These are phyloP conservation scores for Tubosaeta sp. DNA, from an alignment of 768 basidiomycete genomes.

Conservation along the genomic window DNA sequence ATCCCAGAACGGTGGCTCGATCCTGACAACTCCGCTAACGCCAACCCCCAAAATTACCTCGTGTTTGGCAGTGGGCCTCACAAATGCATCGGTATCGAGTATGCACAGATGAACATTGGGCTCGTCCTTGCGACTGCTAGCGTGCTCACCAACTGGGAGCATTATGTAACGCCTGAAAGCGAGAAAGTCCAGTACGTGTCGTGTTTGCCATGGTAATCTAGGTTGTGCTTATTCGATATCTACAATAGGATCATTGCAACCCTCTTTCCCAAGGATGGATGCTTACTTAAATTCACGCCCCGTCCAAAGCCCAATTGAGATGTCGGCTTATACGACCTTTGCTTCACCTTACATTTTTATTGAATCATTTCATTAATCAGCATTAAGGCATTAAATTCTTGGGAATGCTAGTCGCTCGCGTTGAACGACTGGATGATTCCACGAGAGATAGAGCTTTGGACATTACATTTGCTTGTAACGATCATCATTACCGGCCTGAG, in stretches of 20 bases:
- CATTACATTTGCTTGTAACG: too few species aligned
- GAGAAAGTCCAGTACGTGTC: slow-evolving; percentile 74
- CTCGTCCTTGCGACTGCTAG: slow-evolving; percentile 82
- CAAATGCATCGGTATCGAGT: slow-evolving; percentile 88
- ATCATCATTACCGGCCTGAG: too few species aligned
- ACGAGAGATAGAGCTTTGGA: neutral
- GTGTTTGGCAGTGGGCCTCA: slow-evolving; percentile 95
- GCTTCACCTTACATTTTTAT: neutral
- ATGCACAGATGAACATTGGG: slow-evolving; percentile 87
- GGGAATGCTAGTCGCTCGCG: neutral
- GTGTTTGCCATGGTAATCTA: neutral
- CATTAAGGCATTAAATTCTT: neutral
- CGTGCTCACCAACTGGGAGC: slow-evolving; percentile 80
- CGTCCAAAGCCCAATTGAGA: slow-evolving; percentile 32
- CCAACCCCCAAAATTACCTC: slow-evolving; percentile 91
- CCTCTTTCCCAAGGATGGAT: slow-evolving; percentile 93
- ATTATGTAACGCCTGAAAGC: slow-evolving; percentile 74
- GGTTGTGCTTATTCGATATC: neutral
- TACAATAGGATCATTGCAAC: slow-evolving; percentile 82
- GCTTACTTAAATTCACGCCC: slow-evolving; percentile 72
- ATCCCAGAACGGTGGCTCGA: slow-evolving; percentile 93
- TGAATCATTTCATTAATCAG: slow-evolving; percentile 13
- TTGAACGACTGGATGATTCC: neutral
- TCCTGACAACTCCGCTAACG: slow-evolving; percentile 67
- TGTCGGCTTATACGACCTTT: neutral